Evolutionary conservation across 345 rosid genomes (phyloP).

Genomic region (Viola odorata): DNA sequence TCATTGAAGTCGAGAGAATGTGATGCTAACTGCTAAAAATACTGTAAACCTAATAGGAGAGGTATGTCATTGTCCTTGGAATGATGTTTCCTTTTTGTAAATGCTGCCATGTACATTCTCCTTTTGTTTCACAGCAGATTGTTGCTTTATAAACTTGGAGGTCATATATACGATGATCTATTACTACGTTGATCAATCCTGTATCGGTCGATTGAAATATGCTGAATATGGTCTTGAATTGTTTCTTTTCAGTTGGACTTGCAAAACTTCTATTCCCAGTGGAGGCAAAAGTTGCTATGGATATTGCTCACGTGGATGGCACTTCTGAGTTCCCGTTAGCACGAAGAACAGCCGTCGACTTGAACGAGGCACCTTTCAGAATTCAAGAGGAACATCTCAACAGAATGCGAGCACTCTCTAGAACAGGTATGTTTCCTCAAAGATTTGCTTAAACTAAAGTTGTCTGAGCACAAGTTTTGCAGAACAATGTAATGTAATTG

Average conservation of each 20-base stretch:
- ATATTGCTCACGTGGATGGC: slow-evolving; percentile 51
- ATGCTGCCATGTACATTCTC: neutral
- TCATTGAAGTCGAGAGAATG: too few species aligned
- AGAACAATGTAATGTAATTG: neutral
- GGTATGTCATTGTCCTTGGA: too few species aligned
- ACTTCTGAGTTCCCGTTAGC: slow-evolving; percentile 59
- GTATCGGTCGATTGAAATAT: neutral
- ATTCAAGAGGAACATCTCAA: slow-evolving; percentile 64
- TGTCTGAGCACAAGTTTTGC: neutral
- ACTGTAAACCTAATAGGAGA: too few species aligned
- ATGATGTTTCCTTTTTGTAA: neutral
- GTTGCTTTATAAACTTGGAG: neutral
- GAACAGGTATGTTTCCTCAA: slow-evolving; percentile 47
- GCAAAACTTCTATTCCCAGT: slow-evolving; percentile 74
- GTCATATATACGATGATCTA: too few species aligned
- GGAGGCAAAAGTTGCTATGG: slow-evolving; percentile 73
- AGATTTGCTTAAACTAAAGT: neutral
- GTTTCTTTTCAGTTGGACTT: slow-evolving; percentile 51
- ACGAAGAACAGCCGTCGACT: slow-evolving; percentile 46
- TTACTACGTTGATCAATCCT: too few species aligned
- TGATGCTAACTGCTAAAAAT: too few species aligned
- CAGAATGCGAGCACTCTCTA: slow-evolving; percentile 58
- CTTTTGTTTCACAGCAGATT: too few species aligned
- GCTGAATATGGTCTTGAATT: neutral
- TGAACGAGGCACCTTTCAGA: slow-evolving; percentile 58